Conservation (phyloP, 2,329 filamentous ascomycete genomes). For the Fusarium brevicatenulatum region DNA sequence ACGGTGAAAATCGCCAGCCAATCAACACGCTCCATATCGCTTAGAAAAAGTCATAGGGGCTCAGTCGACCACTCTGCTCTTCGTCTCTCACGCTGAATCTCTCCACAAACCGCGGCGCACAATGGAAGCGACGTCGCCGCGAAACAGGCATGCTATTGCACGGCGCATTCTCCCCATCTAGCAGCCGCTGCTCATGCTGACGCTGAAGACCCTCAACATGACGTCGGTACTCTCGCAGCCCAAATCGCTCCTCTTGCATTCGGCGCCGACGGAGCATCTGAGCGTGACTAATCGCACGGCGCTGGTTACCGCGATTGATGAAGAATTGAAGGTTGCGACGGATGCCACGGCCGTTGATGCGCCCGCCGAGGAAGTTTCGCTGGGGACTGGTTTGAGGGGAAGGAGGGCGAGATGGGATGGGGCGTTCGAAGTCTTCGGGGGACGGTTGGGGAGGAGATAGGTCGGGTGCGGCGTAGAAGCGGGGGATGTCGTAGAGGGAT, state of each 20-base stretch:
- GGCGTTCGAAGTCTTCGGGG: too few species aligned
- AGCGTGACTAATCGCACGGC: not conserved
- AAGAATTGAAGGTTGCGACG: not conserved
- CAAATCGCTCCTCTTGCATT: not conserved
- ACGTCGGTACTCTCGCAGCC: not conserved
- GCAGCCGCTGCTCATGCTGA: not conserved
- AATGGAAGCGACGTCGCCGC: accelerated
- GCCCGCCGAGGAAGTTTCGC: not conserved
- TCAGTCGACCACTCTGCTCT: accelerated
- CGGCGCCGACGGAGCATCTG: not conserved
- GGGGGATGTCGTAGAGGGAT: not conserved
- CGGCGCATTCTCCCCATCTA: not conserved
- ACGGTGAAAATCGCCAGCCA: not conserved
- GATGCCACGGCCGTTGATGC: not conserved
- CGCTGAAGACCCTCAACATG: not conserved
- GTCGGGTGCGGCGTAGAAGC: not conserved
- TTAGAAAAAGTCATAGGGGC: not conserved
- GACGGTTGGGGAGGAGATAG: accelerated
- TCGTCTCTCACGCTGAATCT: not conserved
- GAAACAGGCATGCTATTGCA: not conserved
- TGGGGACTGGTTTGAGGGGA: not conserved
- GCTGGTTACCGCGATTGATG: not conserved
- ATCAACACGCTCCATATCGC: not conserved
- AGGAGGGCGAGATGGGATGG: not conserved
- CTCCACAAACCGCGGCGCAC: not conserved